phyloP scores from a whole-genome alignment of 2,329 filamentous ascomycete genomes.

The Aspergillus proliferans region DNA sequence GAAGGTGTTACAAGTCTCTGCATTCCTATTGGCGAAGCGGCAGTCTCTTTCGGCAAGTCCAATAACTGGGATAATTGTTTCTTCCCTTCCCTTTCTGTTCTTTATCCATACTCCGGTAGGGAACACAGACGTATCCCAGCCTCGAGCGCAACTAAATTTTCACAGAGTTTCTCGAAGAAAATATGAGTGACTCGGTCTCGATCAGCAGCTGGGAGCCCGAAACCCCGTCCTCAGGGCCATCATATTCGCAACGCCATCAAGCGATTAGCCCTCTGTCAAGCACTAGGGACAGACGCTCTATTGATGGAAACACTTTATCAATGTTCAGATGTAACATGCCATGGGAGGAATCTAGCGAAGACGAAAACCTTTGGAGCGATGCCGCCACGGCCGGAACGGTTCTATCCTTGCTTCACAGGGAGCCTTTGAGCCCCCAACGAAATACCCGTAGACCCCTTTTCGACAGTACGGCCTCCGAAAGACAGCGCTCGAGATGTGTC shows the following conservation, averaged over 20 bases:
- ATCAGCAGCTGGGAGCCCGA: not conserved
- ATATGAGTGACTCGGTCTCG: not conserved
- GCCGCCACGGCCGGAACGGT: slow-evolving; percentile 11
- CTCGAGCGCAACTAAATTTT: not conserved
- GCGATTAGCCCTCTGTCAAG: not conserved
- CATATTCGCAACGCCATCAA: not conserved
- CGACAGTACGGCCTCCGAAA: not conserved
- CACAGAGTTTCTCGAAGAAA: not conserved
- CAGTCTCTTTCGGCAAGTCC: not conserved
- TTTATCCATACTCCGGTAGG: too few species aligned
- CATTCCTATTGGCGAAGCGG: not conserved
- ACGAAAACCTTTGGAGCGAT: slow-evolving; percentile 10
- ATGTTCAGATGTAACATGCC: not conserved
- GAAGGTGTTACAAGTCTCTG: not conserved
- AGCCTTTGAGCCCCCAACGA: slow-evolving; percentile 1
- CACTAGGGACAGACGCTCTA: not conserved
- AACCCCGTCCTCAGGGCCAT: not conserved
- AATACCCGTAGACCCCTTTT: not conserved
- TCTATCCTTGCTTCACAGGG: slow-evolving; percentile 12
- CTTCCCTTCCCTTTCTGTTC: too few species aligned
- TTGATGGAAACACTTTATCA: not conserved
- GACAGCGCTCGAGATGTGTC: slow-evolving; percentile 4
- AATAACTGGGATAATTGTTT: too few species aligned
- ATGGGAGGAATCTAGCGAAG: not conserved
- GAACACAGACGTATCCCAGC: not conserved